Conservation (phyloP, 768 basidiomycete genomes). For the Serendipita vermifera region DNA sequence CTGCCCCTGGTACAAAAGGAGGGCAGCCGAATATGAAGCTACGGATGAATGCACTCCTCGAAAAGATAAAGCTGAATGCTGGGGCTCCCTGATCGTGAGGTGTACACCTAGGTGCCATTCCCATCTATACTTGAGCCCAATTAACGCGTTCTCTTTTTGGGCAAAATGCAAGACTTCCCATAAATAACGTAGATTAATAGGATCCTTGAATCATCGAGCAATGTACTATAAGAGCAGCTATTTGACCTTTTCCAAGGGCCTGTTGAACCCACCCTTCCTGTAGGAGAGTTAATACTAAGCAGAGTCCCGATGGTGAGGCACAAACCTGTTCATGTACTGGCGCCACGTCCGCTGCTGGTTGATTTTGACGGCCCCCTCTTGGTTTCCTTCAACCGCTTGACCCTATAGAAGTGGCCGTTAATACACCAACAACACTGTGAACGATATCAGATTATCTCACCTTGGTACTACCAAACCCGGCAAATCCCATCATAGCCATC, state of each 20-base stretch:
- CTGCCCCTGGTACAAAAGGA: constrained; percentile 22
- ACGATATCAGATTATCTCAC: constrained; percentile 27
- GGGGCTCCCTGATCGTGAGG: no score
- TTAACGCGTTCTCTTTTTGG: no score
- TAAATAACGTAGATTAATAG: no score
- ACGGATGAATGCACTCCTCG: constrained; percentile 76
- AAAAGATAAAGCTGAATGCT: constrained; percentile 49
- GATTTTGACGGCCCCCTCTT: constrained; percentile 50
- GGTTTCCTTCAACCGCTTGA: constrained; percentile 69
- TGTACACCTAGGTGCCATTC: no score
- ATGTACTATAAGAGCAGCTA: constrained; percentile 28
- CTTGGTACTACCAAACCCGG: constrained; percentile 82
- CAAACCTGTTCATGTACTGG: constrained; percentile 94
- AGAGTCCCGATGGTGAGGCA: constrained; percentile 13
- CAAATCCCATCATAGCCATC: constrained; percentile 83
- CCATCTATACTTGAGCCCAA: no score
- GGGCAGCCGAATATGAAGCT: constrained; percentile 69
- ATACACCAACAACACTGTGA: background rate
- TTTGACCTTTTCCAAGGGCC: constrained; percentile 94
- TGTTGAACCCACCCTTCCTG: constrained; percentile 78
- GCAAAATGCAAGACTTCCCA: no score
- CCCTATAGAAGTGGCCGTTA: constrained; percentile 33
- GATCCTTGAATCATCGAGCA: no score
- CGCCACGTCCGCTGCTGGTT: constrained; percentile 88
- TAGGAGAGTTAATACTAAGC: constrained; percentile 15